Base-by-base conservation (phyloP, 2,329 filamentous ascomycete genomes). In the Endocalyx cinctus region DNA sequence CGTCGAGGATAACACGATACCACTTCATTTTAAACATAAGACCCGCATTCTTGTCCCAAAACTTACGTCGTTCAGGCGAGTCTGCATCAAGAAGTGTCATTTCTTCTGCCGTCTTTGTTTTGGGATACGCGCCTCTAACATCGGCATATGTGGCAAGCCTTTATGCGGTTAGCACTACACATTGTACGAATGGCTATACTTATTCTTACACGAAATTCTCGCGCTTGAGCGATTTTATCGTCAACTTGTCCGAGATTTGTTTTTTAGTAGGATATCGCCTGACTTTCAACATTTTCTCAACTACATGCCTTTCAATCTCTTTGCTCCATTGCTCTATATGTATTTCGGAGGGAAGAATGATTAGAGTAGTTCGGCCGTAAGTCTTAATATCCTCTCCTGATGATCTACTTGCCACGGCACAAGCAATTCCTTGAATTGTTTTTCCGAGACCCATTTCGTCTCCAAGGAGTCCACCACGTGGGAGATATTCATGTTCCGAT, bases 371-470 rank as follows among this genome's bases (percentile, higher is more conserved):
- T 12, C 14, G 15, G 13, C 12, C 5, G 10, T 20, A 19, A 2
- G 11, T 31, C 2, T 34, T 5, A 4, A 17, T 11, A 11, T 31
- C 34, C 1, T 37, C 17, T 4, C 31, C 25, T 10, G 27, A 19
- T 2, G 35, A 29, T 6, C 6, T 7, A 25, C 37, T 41, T 12
- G 38, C 36, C 3, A 42, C 38, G 6, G 39, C 33, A 15, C 35
- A 39, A 15, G 25, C 26, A 17, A 43, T 33, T 1, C 31, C 22
- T 15, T 43, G 13, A 0, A 43, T 14, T 4, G 41, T 41, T 17
- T 43, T 43, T 5, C 41, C 41, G 33, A 43, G 34, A 2, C 41
- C 41, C 38, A 43, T 43, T 23, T 43, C 38, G 17, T 42, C 41
- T 1, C 17, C 41, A 15, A 43, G 25, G 13, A 43, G 36, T 6